Evolutionary conservation across 768 basidiomycete species (phyloP).

Genomic region (Hygrophoropsis aurantiaca): DNA sequence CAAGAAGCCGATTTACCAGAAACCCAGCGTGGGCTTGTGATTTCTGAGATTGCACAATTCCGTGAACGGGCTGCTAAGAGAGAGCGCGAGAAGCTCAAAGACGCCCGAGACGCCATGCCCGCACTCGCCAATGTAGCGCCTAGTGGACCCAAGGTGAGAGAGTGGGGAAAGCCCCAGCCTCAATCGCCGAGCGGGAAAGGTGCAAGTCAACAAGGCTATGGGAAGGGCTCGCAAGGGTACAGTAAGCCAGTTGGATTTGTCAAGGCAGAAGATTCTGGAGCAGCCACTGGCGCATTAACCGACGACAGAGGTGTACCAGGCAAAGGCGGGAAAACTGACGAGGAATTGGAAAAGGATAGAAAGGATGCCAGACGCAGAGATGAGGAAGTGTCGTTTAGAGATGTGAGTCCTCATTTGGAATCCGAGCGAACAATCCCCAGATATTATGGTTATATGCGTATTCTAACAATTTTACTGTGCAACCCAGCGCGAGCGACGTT

Average conservation of each 20-base stretch:
- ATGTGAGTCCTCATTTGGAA: constrained; percentile 53
- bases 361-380: constrained; percentile 74
- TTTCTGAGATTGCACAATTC: constrained; percentile 95
- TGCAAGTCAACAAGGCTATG: constrained; percentile 50
- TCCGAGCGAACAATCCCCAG: neutral
- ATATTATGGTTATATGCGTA: neutral
- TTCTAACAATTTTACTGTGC: constrained; percentile 5
- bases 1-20: constrained; percentile 97
- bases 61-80: constrained; percentile 90
- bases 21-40: constrained; percentile 86
- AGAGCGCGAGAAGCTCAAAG: constrained; percentile 85
- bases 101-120: constrained; percentile 62
- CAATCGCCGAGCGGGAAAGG: constrained; percentile 33
- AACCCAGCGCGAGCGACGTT: constrained; percentile 84
- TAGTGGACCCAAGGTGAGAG: constrained; percentile 74
- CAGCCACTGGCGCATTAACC: constrained; percentile 31
- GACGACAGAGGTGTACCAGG: constrained; percentile 32
- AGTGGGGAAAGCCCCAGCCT: constrained; percentile 65
- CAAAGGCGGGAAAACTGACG: constrained; percentile 69
- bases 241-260: constrained; percentile 84
- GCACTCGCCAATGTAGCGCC: constrained; percentile 43
- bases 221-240: constrained; percentile 74
- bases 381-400: constrained; percentile 82
- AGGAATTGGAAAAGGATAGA: constrained; percentile 82
- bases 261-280: constrained; percentile 55